Base-by-base conservation (phyloP, 1,284 basidiomycete genomes). In the Phlebopus sp. region DNA sequence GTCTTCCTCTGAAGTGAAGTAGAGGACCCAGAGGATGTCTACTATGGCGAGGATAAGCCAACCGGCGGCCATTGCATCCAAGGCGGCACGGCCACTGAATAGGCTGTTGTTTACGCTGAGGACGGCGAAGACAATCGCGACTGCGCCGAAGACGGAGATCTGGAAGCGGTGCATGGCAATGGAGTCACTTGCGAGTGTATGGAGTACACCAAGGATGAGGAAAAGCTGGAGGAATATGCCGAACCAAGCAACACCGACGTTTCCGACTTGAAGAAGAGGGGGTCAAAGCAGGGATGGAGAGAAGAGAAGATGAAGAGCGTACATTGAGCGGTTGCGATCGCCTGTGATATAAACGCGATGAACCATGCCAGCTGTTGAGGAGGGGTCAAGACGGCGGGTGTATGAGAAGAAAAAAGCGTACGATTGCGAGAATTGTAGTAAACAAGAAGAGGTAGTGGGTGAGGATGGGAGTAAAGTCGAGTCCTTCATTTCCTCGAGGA, bases 1-100 rank as follows among this genome's bases (percentile, higher is more conserved):
- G 63, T 94, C 93, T 59, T 97, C 94, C 64, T 97, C 95, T 1
- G 93, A 89, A 4, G 95, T 96, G 67, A 99, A 92, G 76, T 92
- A 97, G 53, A 98, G 79, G 17, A 97, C 81, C 95, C 95, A 98
- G 53, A 98, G 69, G 63, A 98, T 89, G 76, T 97, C 71, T 53
- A 94, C 90, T 53, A 98, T 81, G 29, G 92, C 78, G 46, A 96
- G 81, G 54, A 99, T 81, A 60, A 99, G 81, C 90, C 92, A 98
- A 54, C 96, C 96, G 5, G 91, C 93, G 23, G 88, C 90, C 73
- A 92, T 84, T 5, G 94, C 92, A 54, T 88, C 81, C 47, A 79
- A 69, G 5, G 90, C 69, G n/a, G 79, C 71, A 13, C 50, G 47
- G 31, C 64, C 57, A 5, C 72, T 55, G 63, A 81, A 89, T 53